Conservation (phyloP, 148 eudicot genomes). For the Mesembryanthemum crystallinum region DNA sequence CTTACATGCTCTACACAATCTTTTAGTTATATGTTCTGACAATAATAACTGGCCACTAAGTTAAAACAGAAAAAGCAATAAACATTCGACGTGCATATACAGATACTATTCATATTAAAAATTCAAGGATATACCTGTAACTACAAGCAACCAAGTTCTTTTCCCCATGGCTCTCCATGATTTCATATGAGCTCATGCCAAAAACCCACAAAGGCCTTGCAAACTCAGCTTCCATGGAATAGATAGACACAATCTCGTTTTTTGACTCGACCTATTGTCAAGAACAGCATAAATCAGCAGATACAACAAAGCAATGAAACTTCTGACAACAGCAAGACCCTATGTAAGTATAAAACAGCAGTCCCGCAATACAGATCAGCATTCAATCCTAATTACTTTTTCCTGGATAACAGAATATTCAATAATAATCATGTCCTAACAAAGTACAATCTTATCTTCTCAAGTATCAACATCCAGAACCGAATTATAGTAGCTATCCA, state of each 20-base stretch:
- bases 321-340: not conserved
- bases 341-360: not conserved
- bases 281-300: not conserved
- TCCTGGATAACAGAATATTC: not conserved
- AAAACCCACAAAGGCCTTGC: slow-evolving; percentile 87
- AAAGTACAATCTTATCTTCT: not conserved
- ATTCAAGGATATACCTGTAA: slow-evolving; percentile 55
- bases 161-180: slow-evolving; percentile 39
- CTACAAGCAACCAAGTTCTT: slow-evolving; percentile 72
- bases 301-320: not conserved
- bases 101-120: slow-evolving; percentile 2
- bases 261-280: slow-evolving; percentile 60
- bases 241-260: slow-evolving; percentile 63
- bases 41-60: not conserved
- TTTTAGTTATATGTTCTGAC: not conserved
- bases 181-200: slow-evolving; percentile 76
- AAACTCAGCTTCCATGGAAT: slow-evolving; percentile 80
- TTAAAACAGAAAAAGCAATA: not conserved
- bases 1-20: not conserved
- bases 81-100: not conserved
- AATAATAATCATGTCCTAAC: not conserved
- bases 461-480: not conserved
- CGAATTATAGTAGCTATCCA: not conserved
- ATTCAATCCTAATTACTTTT: not conserved
- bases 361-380: not conserved